These are phyloP conservation scores for Syncephalis plumigaleata DNA, from an alignment of 371 early-diverging fungal genomes.

Conservation along the genomic window DNA sequence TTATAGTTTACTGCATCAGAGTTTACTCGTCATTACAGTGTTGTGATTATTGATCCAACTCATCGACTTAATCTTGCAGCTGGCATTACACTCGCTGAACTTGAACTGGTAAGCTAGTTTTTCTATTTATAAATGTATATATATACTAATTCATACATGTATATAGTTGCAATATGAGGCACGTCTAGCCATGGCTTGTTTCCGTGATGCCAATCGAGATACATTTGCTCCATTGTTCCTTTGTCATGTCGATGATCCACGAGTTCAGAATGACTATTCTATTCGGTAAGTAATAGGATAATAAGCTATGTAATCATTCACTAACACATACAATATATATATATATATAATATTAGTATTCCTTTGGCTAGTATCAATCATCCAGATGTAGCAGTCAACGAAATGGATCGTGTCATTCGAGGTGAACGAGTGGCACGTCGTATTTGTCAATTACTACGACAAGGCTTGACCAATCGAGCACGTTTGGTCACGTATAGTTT, in stretches of 20 bases:
- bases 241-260: too few relatives aligned
- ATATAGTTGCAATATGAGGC: constrained; percentile 36
- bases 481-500: constrained; percentile 30
- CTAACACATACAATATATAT: too few relatives aligned
- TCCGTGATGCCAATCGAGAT: constrained; percentile 43
- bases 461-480: constrained; percentile 38
- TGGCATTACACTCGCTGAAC: constrained; percentile 26
- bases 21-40: constrained; percentile 43
- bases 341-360: neutral
- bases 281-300: too few relatives aligned
- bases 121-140: constrained; percentile 25
- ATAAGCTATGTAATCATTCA: too few relatives aligned
- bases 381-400: constrained; percentile 1
- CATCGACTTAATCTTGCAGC: constrained; percentile 68
- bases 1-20: constrained; percentile 7
- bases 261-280: too few relatives aligned
- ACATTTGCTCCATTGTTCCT: neutral
- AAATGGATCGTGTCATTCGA: too few relatives aligned
- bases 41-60: constrained; percentile 70
- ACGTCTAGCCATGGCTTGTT: constrained; percentile 47
- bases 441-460: too few relatives aligned
- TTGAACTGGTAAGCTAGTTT: constrained; percentile 32
- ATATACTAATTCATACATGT: constrained; percentile 35
- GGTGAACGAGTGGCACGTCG: too few relatives aligned
- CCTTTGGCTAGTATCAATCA: neutral